A percentile compares a stretch with the other conserved stretches of the same genome.
Evolutionary conservation across 139 green algal genomes (phyloP).

Genomic region (Desmodesmus armatus): DNA sequence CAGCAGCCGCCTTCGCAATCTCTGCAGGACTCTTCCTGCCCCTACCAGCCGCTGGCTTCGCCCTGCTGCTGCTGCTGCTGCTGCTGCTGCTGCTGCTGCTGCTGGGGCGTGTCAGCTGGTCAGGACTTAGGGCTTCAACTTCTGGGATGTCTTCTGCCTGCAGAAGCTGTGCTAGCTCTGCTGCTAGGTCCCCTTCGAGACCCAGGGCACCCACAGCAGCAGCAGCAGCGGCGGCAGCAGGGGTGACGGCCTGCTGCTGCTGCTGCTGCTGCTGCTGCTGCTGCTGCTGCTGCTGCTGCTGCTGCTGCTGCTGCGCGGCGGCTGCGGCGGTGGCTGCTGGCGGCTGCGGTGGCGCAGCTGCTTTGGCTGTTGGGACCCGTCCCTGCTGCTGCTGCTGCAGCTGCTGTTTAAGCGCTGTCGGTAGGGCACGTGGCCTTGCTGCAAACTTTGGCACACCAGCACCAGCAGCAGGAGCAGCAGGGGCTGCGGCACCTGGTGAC

Average conservation of each 20-base stretch:
- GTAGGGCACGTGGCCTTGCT: not conserved
- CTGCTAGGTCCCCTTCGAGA: no score
- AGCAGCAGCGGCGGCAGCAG: not conserved
- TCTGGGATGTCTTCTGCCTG: no score
- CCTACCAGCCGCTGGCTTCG: no score
- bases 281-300: slow-evolving; percentile 21
- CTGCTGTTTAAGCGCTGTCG: not conserved
- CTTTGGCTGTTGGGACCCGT: no score
- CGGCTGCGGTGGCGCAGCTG: no score
- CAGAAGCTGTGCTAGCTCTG: no score
- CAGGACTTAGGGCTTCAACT: no score
- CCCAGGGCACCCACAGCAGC: not conserved
- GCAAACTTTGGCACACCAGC: slow-evolving; percentile 14
- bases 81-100: slow-evolving; percentile 14
- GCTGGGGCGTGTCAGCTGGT: not conserved
- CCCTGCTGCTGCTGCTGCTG: no score
- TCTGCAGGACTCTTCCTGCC: not conserved
- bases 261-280: slow-evolving; percentile 6
- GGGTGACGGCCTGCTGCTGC: not conserved
- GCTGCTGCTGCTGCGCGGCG: slow-evolving; percentile 36
- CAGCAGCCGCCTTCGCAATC: no score
- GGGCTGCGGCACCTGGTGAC: not conserved
- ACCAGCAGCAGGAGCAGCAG: not conserved
- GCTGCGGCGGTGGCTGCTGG: not conserved
- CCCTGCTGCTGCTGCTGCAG: slow-evolving; percentile 25